Percentiles rank a stretch among this genome's conserved stretches.
These are phyloP conservation scores for Boletus fagicola DNA, from an alignment of 768 basidiomycete genomes.

Conservation along the genomic window DNA sequence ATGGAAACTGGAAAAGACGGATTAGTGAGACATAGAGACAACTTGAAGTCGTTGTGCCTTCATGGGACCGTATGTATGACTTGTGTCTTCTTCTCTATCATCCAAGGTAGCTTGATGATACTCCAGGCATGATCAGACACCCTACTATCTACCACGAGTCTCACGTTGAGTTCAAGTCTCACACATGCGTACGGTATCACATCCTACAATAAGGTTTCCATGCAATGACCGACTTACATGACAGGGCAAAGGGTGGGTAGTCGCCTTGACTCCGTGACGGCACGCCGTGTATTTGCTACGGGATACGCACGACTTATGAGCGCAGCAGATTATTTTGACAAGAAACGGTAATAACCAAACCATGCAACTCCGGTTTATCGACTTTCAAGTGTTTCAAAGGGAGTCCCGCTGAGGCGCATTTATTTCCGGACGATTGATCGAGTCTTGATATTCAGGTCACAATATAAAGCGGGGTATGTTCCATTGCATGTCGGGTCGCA, in stretches of 20 bases:
- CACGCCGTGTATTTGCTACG: constrained; percentile 51
- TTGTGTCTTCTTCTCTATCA: neutral
- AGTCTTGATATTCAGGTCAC: no score
- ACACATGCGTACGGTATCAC: no score
- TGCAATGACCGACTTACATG: constrained; percentile 47
- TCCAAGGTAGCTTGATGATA: neutral
- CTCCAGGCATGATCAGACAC: neutral
- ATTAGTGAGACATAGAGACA: neutral
- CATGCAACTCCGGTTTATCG: neutral
- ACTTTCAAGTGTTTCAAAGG: neutral
- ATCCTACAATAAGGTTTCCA: constrained; percentile 42
- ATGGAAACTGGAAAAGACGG: neutral
- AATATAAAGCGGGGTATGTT: no score
- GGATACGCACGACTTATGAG: no score
- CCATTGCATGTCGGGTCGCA: no score
- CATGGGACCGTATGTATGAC: neutral
- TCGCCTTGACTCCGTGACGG: constrained; percentile 17
- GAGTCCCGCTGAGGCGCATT: neutral
- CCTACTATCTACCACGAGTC: neutral
- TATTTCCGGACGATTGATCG: neutral
- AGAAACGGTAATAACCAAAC: neutral
- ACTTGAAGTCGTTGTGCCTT: neutral
- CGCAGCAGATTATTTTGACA: neutral
- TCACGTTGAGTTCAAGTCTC: no score
- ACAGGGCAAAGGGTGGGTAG: constrained; percentile 33